phyloP scores from a whole-genome alignment of 2,329 filamentous ascomycete genomes.

The Trichophyton benhamiae region DNA sequence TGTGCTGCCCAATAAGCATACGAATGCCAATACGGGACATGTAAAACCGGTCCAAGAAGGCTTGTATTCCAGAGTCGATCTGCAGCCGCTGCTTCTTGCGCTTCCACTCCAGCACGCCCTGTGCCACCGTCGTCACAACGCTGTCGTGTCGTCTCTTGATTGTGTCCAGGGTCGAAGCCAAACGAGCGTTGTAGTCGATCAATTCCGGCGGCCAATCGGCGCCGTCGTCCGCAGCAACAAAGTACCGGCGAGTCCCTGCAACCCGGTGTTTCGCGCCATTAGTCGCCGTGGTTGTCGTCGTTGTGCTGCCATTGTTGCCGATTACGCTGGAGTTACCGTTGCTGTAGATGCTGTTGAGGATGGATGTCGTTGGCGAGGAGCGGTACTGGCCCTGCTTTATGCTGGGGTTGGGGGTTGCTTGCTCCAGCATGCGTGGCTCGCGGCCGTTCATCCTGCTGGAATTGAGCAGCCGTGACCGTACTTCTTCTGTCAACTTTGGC shows the following conservation, averaged over 20 bases:
- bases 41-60: slow-evolving; percentile 97
- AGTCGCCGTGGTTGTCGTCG: slow-evolving; percentile 18
- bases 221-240: slow-evolving; percentile 78
- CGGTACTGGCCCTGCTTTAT: slow-evolving; percentile 70
- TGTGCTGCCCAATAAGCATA: slow-evolving; percentile 98
- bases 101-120: slow-evolving; percentile 97
- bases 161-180: slow-evolving; percentile 74
- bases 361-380: slow-evolving; percentile 29
- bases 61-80: slow-evolving; percentile 93
- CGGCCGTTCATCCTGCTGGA: slow-evolving; percentile 41
- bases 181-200: slow-evolving; percentile 83
- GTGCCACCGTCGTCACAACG: slow-evolving; percentile 94
- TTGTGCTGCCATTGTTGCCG: slow-evolving; percentile 39
- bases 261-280: slow-evolving; percentile 35
- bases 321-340: slow-evolving; percentile 30
- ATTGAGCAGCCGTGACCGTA: slow-evolving; percentile 62
- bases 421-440: slow-evolving; percentile 56
- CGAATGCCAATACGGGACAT: slow-evolving; percentile 99
- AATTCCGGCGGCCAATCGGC: slow-evolving; percentile 89
- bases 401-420: slow-evolving; percentile 82
- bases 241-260: slow-evolving; percentile 59
- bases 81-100: slow-evolving; percentile 92
- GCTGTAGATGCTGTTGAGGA: slow-evolving; percentile 37
- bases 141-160: slow-evolving; percentile 95
- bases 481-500: slow-evolving; percentile 61